A percentile compares a stretch with the other conserved stretches of the same genome.
Evolutionary conservation across 1,284 basidiomycete genomes (phyloP).

Genomic region (Sanghuangporus sanghuang): DNA sequence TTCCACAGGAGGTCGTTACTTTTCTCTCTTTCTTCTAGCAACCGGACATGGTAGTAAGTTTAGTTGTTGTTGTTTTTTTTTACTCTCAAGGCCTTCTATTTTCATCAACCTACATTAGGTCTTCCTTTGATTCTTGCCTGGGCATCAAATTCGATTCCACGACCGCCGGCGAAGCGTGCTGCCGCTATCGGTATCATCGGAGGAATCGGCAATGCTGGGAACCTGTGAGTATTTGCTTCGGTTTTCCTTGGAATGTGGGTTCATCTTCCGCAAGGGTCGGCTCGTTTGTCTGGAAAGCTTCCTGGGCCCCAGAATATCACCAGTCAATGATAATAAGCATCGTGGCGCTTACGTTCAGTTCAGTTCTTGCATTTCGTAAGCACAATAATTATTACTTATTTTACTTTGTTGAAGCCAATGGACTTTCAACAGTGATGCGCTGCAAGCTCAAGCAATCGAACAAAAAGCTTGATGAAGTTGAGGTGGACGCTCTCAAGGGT

Average conservation of each 20-base stretch:
- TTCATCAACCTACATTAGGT: not conserved
- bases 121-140: slow-evolving; percentile 57
- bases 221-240: slow-evolving; percentile 10
- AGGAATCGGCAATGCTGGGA: slow-evolving; percentile 36
- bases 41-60: not conserved
- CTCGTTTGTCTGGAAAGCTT: slow-evolving; percentile 34
- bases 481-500: slow-evolving; percentile 28
- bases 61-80: not conserved
- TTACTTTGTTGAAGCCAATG: no score
- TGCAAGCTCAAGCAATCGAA: slow-evolving; percentile 32
- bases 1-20: slow-evolving; percentile 50
- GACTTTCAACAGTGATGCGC: slow-evolving; percentile 24
- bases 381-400: slow-evolving; percentile 6
- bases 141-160: slow-evolving; percentile 56
- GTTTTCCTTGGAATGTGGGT: slow-evolving; percentile 12
- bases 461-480: slow-evolving; percentile 31
- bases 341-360: slow-evolving; percentile 25
- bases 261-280: slow-evolving; percentile 25
- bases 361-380: slow-evolving; percentile 28
- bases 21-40: slow-evolving; percentile 64
- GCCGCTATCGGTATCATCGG: slow-evolving; percentile 41
- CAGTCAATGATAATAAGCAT: slow-evolving; percentile 34
- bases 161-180: slow-evolving; percentile 56
- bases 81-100: not conserved
- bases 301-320: slow-evolving; percentile 36